Base-by-base conservation (phyloP, 1,284 basidiomycete species). In the Sanghuangporus sanghuang region DNA sequence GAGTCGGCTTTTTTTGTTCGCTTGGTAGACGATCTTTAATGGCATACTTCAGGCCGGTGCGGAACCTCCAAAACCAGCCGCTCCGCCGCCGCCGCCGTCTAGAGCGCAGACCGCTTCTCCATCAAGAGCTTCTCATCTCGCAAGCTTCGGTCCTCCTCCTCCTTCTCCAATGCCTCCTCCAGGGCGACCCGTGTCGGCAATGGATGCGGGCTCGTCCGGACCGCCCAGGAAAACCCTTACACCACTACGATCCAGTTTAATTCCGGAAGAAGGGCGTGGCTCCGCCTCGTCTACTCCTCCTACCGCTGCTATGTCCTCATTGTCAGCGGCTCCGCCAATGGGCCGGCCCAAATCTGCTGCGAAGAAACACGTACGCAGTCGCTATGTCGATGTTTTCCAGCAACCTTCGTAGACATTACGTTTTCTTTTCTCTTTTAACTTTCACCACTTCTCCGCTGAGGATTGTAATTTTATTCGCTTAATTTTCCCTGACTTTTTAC, bases 341-440 rank as follows among this genome's bases (percentile, higher is more conserved):
- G 78, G 80, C 55, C 80, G 89, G 52, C 83, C 87, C 16, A 84
- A 80, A 67, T 85, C 84, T 6, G 81, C 84, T 49, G 78, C 82
- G 40, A 94, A 92, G 75, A 86, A 90, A 67, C 87, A 85, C 68
- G 78, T 90, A 57, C 83, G 90, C 61, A 92, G 80, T 74, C 85
- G 91, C 67, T 96, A 96, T 72, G 93, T 96, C 7, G 90, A 93
- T 70, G 88, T 92, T n/a, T 88, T 93, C 75, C 84, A 87, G 67
- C 81, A 88, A 68, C 53, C 59, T 52, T 64, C 59, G 49, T 64
- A 64, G 35, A 50, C 35, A 49, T 36, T 50, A 38, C 50, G 42
- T 35, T n/a, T 27, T 64, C 9, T 23, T 50, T 50, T 4, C 27
- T 32, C 27, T 32, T 32, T 32, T 32, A 32, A 32, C 27, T 32